phyloP scores from a whole-genome alignment of 2,329 filamentous ascomycete genomes.

The Thermoascus crustaceus region DNA sequence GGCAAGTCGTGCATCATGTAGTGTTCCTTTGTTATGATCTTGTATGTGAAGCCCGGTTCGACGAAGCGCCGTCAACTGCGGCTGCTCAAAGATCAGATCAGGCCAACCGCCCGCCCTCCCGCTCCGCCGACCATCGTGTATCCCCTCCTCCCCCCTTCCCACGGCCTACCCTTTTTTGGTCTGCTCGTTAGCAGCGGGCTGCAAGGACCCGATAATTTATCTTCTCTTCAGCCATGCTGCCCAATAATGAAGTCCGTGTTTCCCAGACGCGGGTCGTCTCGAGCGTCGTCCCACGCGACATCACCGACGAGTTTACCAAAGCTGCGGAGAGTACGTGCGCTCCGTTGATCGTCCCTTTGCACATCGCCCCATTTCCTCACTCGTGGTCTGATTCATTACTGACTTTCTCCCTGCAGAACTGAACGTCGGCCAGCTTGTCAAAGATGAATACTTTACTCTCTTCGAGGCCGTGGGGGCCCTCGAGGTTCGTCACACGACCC shows the following conservation, averaged over 20 bases:
- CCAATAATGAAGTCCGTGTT: conserved; percentile 24
- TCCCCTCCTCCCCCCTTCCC: background rate
- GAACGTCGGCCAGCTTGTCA: conserved; percentile 72
- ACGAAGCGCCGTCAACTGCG: background rate
- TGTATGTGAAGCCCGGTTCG: background rate
- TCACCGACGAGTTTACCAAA: conserved; percentile 47
- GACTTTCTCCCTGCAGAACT: conserved; percentile 55
- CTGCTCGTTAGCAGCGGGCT: conserved; percentile 3
- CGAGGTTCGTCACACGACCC: conserved; percentile 38
- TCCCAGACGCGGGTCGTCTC: conserved; percentile 24
- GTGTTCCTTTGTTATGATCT: background rate
- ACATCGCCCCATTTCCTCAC: too few species aligned
- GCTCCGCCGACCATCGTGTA: background rate
- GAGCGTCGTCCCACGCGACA: conserved; percentile 40
- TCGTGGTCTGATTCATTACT: too few species aligned
- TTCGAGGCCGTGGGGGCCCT: conserved; percentile 83
- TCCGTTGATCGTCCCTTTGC: too few species aligned
- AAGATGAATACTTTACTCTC: conserved; percentile 88
- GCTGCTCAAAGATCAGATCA: background rate
- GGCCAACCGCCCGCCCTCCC: background rate
- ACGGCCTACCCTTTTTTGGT: background rate
- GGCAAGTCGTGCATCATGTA: too few species aligned
- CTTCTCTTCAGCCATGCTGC: conserved; percentile 20
- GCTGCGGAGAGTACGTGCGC: conserved; percentile 46
- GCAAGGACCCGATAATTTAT: background rate